phyloP scores from a whole-genome alignment of 208 protist species.

The Wallacemonas sp. region DNA sequence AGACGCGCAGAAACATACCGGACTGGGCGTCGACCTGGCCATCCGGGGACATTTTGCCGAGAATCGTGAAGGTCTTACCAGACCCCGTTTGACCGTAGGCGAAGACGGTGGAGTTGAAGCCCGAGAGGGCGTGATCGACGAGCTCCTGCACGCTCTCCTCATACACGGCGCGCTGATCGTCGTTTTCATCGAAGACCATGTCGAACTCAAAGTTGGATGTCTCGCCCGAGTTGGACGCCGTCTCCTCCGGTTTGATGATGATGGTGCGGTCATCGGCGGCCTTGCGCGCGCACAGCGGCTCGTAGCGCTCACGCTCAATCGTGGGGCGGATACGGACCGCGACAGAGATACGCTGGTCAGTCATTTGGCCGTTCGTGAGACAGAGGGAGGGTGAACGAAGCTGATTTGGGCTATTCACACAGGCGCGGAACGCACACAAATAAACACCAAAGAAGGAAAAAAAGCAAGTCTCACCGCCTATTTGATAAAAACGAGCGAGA shows the following conservation, averaged over 20 bases:
- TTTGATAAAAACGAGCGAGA: no score
- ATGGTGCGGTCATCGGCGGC: slow-evolving; percentile 76
- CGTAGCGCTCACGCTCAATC: slow-evolving; percentile 70
- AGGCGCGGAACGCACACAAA: no score
- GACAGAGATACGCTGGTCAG: slow-evolving; percentile 78
- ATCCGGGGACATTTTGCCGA: slow-evolving; percentile 57
- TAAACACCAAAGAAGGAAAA: no score
- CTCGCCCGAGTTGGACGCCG: slow-evolving; percentile 31
- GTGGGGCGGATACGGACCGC: slow-evolving; percentile 82
- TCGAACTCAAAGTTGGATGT: slow-evolving; percentile 75
- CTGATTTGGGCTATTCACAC: no score
- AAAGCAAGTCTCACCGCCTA: no score
- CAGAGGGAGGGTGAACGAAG: background rate
- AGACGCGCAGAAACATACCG: slow-evolving; percentile 86
- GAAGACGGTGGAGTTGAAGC: slow-evolving; percentile 85
- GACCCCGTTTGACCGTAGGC: slow-evolving; percentile 91
- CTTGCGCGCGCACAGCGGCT: slow-evolving; percentile 65
- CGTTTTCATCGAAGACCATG: slow-evolving; percentile 78
- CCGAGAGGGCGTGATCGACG: slow-evolving; percentile 76
- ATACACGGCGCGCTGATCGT: slow-evolving; percentile 80
- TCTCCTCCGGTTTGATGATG: slow-evolving; percentile 67
- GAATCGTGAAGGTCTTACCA: slow-evolving; percentile 92
- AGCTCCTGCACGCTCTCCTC: slow-evolving; percentile 83
- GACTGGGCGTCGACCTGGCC: slow-evolving; percentile 45
- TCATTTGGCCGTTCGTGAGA: slow-evolving; percentile 25